Evolutionary conservation across 2,329 filamentous ascomycete species (phyloP), one percentile per base, ranked within the genome.

Genomic region (Talaromyces sp.): DNA sequence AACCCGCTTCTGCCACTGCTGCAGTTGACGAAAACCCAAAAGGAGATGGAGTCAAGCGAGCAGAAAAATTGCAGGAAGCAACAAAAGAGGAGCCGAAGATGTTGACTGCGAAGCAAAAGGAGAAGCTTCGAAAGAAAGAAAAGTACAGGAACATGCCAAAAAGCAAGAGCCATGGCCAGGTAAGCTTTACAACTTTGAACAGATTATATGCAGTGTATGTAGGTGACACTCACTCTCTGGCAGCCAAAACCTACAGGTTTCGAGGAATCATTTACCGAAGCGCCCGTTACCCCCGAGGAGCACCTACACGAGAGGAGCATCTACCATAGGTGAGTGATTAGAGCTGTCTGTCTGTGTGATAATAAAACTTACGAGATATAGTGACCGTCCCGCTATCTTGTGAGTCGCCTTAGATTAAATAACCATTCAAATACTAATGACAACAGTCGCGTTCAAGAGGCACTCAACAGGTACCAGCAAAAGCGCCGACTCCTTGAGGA

Each of bases 221-320:
- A 3, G 16, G 19, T 24, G 6, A 19, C 16, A 43, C 48, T 62
- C 7, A 66, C 31, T 54, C 13, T 31, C 14, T 16, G 24, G 56
- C 67, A 82, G 79, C 74, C 71, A 57, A 78, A 80, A 65, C 81
- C 82, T 5, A 90, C 86, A 6, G 91, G 91, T 0, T 93, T 93
- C 65, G 91, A 93, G 85, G 89, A 93, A 67, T 92, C 87, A 75
- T 95, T 87, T 73, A 88, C 90, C 13, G 94, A 98, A 75, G 84
- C 88, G 0, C 93, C 93, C 0, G 79, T 96, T 67, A 93, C 90
- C 0, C 87, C 89, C 0, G 83, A 82, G 0, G 88, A 96, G 72
- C 83, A 86, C 58, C 78, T 83, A 3, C 83, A 89, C 60, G 91
- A 96, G 72, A 79, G 83, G 22, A 81, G 84, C 13, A 79, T 95